Percentiles rank a stretch among this genome's conserved stretches.
phyloP scores from a whole-genome alignment of 108 stramenopile genomes.

The Cyclostephanos tholiformis region DNA sequence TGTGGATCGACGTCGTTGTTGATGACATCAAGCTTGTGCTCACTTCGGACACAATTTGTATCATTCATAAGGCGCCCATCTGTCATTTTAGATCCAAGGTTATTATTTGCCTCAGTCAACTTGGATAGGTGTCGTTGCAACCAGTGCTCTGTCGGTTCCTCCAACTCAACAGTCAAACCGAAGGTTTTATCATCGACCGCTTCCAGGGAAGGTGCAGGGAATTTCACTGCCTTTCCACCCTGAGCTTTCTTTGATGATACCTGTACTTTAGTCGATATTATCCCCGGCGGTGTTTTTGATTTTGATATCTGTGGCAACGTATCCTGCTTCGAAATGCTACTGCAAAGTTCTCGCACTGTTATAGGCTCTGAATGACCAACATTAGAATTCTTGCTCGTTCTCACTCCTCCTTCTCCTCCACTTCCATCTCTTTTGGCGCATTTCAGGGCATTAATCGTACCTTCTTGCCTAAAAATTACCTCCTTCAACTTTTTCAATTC shows the following conservation, averaged over 20 bases:
- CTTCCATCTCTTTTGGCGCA: background rate
- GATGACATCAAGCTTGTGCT: background rate
- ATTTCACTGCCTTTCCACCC: background rate
- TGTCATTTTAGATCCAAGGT: conserved; percentile 5
- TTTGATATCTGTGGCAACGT: conserved; percentile 4
- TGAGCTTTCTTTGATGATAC: conserved; percentile 7
- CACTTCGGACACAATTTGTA: background rate
- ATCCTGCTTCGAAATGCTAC: conserved; percentile 21
- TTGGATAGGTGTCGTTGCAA: conserved; percentile 26
- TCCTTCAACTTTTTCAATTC: conserved; percentile 42
- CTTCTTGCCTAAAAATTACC: conserved; percentile 39
- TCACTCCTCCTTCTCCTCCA: conserved; percentile 7
- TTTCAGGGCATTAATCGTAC: conserved; percentile 23
- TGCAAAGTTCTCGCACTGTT: background rate
- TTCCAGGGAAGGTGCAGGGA: background rate
- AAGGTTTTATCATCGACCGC: background rate
- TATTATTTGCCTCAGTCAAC: conserved; percentile 24
- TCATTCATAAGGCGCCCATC: background rate
- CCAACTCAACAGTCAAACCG: background rate
- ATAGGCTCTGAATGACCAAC: background rate
- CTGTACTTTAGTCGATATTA: background rate
- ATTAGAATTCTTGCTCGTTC: conserved; percentile 5
- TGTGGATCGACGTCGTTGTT: background rate
- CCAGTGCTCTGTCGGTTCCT: conserved; percentile 29
- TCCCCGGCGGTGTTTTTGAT: conserved; percentile 4